Evolutionary conservation across 352 stramenopile genomes (phyloP).

Genomic region (Elongisporangium anandrum): DNA sequence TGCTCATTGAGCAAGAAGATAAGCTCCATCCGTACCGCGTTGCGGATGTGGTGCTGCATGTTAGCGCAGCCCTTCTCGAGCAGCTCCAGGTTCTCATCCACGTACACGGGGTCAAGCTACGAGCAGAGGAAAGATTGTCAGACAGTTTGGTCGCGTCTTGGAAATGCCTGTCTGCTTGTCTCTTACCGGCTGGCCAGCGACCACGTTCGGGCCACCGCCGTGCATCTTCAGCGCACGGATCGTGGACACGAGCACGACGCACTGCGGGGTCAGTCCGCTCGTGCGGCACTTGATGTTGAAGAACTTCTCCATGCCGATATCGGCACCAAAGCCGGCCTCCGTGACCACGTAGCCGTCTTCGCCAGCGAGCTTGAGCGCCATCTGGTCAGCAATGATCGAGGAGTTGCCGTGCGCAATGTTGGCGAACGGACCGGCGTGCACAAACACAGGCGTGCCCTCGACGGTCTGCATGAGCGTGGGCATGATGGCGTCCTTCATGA

Average conservation of each 20-base stretch:
- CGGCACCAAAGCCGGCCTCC: constrained; percentile 97
- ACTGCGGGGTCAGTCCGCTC: constrained; percentile 94
- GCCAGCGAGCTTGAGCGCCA: constrained; percentile 92
- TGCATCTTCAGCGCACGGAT: constrained; percentile 99
- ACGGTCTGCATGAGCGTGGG: constrained; percentile 98
- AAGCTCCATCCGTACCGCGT: constrained; percentile 62
- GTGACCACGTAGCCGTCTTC: constrained; percentile 97
- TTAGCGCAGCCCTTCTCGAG: constrained; percentile 91
- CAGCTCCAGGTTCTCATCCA: constrained; percentile 95
- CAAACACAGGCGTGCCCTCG: constrained; percentile 94
- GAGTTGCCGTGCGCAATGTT: constrained; percentile 98
- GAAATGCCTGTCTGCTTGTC: not conserved
- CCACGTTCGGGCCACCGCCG: constrained; percentile 94
- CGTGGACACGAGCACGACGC: constrained; percentile 97
- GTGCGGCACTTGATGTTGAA: constrained; percentile 99
- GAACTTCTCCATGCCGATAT: constrained; percentile 98
- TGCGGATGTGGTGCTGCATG: constrained; percentile 95
- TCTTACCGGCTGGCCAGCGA: constrained; percentile 89
- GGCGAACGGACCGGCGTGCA: constrained; percentile 98
- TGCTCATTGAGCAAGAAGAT: not conserved
- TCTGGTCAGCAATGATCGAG: constrained; percentile 96
- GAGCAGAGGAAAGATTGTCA: constrained; percentile 1
- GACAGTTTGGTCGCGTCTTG: no score
- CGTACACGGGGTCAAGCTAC: constrained; percentile 88
- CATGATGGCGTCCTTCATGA: constrained; percentile 98